phyloP scores from a whole-genome alignment of 805 yeast species.

The Candida patagonica region DNA sequence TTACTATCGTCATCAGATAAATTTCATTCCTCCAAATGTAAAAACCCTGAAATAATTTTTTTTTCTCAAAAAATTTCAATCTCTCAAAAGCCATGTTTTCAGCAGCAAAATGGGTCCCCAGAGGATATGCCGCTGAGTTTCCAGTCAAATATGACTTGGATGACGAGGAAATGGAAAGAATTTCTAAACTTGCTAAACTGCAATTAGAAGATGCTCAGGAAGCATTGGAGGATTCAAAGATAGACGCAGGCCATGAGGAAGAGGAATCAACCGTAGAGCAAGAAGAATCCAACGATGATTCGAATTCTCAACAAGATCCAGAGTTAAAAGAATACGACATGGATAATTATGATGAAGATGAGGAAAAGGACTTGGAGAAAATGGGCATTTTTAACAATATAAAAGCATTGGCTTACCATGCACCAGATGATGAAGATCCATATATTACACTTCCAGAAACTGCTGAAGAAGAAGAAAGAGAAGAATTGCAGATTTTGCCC shows the following conservation, averaged over 20 bases:
- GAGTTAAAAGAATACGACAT: conserved; percentile 82
- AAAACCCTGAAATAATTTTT: too few species aligned
- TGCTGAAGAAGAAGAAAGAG: conserved; percentile 67
- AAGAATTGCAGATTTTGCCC: conserved; percentile 78
- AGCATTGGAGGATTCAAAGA: conserved; percentile 39
- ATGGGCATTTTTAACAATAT: conserved; percentile 39
- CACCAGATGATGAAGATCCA: conserved; percentile 44
- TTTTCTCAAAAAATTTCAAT: neutral
- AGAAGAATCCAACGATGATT: conserved; percentile 8
- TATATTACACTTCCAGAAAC: conserved; percentile 48
- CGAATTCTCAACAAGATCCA: conserved; percentile 42
- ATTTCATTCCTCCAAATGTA: too few species aligned
- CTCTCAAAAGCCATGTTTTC: conserved; percentile 54
- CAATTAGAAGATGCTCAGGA: conserved; percentile 70
- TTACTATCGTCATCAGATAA: too few species aligned
- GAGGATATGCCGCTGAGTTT: conserved; percentile 88
- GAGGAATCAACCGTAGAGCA: conserved; percentile 18
- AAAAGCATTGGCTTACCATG: conserved; percentile 32
- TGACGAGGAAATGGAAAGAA: conserved; percentile 89
- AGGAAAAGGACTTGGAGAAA: conserved; percentile 39
- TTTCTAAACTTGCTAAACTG: conserved; percentile 72
- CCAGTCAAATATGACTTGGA: conserved; percentile 83
- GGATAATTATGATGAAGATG: conserved; percentile 54
- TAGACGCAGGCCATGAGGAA: conserved; percentile 26
- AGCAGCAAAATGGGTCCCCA: conserved; percentile 90